These are phyloP conservation scores for Gossypium raimondii DNA, from an alignment of 345 rosid genomes.

Conservation along the genomic window DNA sequence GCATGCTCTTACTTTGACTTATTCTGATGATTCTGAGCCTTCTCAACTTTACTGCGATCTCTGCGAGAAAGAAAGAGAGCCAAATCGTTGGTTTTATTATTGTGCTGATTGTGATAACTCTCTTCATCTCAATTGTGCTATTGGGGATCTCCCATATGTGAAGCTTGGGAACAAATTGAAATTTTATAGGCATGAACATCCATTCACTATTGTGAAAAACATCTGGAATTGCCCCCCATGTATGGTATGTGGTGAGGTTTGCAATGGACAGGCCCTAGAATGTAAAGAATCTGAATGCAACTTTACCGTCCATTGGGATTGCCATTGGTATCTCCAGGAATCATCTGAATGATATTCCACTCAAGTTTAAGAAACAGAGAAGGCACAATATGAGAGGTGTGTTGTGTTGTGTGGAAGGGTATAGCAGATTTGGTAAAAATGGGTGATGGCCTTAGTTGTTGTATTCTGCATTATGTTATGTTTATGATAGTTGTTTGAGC, in stretches of 20 bases:
- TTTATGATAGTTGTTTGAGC: too few relatives aligned
- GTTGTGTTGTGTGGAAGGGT: too few relatives aligned
- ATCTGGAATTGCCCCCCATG: background rate
- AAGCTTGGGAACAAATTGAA: background rate
- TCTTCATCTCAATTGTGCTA: background rate
- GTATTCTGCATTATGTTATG: too few relatives aligned
- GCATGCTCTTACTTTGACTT: conserved; percentile 18
- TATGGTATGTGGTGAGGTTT: background rate
- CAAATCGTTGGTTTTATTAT: conserved; percentile 8
- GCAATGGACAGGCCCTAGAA: background rate
- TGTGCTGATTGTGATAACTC: background rate
- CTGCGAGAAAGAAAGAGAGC: conserved; percentile 11
- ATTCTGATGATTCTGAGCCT: background rate
- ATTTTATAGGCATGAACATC: fast-evolving
- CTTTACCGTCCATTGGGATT: background rate
- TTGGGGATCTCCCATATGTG: background rate
- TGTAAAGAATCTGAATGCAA: background rate
- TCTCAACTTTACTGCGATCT: conserved; percentile 13
- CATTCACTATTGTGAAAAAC: background rate
- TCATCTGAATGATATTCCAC: background rate
- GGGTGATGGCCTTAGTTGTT: too few relatives aligned
- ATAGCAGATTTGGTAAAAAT: too few relatives aligned
- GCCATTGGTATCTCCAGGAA: fast-evolving
- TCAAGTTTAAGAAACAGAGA: too few relatives aligned
- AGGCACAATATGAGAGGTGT: too few relatives aligned